A percentile compares a stretch with the other conserved stretches of the same genome.
Conservation (phyloP, 2,329 filamentous ascomycete genomes). For the Nemania bipapillata region DNA sequence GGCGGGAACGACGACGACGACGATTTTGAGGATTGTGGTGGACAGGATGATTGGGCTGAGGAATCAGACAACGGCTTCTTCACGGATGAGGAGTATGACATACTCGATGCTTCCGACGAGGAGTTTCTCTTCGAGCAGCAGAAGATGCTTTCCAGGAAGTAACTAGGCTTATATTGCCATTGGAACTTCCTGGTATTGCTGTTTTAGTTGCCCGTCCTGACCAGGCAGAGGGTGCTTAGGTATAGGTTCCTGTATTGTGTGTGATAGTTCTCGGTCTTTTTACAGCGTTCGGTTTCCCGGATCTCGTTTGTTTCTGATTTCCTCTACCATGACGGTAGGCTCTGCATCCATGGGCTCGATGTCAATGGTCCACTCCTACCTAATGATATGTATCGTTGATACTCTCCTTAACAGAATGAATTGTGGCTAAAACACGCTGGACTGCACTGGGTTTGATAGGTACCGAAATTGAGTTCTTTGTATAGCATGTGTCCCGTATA, state of each 20-base stretch:
- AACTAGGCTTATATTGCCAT: slow-evolving; percentile 16
- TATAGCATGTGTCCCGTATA: slow-evolving; percentile 1
- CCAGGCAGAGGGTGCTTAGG: slow-evolving; percentile 14
- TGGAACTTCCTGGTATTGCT: background rate
- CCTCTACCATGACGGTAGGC: slow-evolving; percentile 22
- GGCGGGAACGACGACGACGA: slow-evolving; percentile 58
- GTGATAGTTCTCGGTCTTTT: slow-evolving; percentile 30
- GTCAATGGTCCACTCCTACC: slow-evolving; percentile 17
- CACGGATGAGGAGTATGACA: slow-evolving; percentile 98
- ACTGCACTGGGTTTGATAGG: slow-evolving; percentile 30
- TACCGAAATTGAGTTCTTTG: slow-evolving; percentile 38
- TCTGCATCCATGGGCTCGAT: slow-evolving; percentile 16
- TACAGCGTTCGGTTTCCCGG: slow-evolving; percentile 29
- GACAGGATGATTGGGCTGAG: slow-evolving; percentile 70
- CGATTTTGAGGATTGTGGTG: slow-evolving; percentile 63
- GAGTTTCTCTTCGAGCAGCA: slow-evolving; percentile 73
- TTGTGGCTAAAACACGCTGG: slow-evolving; percentile 29
- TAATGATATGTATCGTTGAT: slow-evolving; percentile 37
- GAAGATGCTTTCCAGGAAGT: slow-evolving; percentile 51
- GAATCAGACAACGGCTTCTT: slow-evolving; percentile 81
- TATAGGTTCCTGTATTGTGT: slow-evolving; percentile 23
- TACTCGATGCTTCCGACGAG: slow-evolving; percentile 93
- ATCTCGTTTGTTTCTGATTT: slow-evolving; percentile 29
- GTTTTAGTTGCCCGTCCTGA: slow-evolving; percentile 6
- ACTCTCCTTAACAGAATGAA: slow-evolving; percentile 42